A percentile compares a stretch with the other conserved stretches of the same genome.
These are phyloP conservation scores for Suhomyces guaymorum DNA, from an alignment of 1,139 yeast genomes.

Conservation along the genomic window DNA sequence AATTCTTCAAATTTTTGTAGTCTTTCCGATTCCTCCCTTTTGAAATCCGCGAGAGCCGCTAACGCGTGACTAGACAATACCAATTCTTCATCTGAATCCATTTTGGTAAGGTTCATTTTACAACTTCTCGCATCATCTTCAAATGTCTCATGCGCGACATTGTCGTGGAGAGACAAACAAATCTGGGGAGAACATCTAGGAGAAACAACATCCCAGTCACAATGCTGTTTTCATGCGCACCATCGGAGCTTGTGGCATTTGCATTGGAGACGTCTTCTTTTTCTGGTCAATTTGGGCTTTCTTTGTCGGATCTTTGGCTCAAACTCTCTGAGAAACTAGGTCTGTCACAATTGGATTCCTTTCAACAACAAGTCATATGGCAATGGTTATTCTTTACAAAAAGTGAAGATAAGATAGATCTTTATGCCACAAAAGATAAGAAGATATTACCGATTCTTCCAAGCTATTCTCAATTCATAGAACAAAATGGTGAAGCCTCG, in stretches of 20 bases:
- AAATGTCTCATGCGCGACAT: conserved; percentile 9
- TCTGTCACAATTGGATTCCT: conserved; percentile 28
- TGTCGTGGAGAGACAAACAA: conserved; percentile 4
- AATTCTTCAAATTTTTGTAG: conserved; percentile 59
- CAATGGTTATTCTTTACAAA: conserved; percentile 39
- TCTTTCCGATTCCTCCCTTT: conserved; percentile 63
- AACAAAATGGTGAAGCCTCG: conserved; percentile 18
- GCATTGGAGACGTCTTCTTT: conserved; percentile 35
- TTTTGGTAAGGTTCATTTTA: too few species aligned
- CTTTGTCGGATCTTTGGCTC: conserved; percentile 35
- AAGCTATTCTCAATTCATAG: conserved; percentile 25
- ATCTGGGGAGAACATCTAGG: not conserved
- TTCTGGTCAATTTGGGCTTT: conserved; percentile 37
- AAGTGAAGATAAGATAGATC: conserved; percentile 17
- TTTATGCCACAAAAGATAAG: conserved; percentile 22
- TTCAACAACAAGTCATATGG: conserved; percentile 43
- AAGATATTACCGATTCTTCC: conserved; percentile 21
- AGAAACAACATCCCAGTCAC: not conserved
- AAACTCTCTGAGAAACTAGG: conserved; percentile 23
- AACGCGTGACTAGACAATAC: conserved; percentile 68
- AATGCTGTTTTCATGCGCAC: conserved; percentile 24
- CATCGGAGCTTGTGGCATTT: conserved; percentile 28
- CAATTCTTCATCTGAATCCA: conserved; percentile 44
- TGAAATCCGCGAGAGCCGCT: conserved; percentile 76
- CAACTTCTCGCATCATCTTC: too few species aligned